Conservation (phyloP, 768 basidiomycete genomes). For the Royoungia palumana region DNA sequence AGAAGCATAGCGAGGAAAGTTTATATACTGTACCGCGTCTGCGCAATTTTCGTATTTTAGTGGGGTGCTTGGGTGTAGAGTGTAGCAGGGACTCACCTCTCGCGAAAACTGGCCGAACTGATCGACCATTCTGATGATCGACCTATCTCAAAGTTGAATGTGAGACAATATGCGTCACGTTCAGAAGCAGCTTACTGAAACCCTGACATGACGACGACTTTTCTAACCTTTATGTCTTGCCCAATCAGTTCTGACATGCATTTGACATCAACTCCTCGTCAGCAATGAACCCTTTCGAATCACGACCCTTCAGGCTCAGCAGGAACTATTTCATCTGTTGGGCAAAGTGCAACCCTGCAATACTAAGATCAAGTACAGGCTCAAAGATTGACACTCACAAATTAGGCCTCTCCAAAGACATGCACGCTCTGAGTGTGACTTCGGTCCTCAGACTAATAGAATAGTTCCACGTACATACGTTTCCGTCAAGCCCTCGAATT, state of each 20-base stretch:
- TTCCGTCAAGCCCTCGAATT: conserved; percentile 27
- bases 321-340: conserved; percentile 2
- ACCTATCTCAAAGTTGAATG: conserved; percentile 24
- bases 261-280: conserved; percentile 24
- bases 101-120: conserved; percentile 38
- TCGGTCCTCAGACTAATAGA: too few relatives aligned
- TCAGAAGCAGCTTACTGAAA: conserved; percentile 21
- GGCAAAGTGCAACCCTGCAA: not conserved
- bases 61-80: too few relatives aligned
- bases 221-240: conserved; percentile 27
- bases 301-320: conserved; percentile 16
- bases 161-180: not conserved
- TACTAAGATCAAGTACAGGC: too few relatives aligned
- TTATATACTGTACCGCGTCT: conserved; percentile 46
- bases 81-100: too few relatives aligned
- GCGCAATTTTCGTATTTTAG: not conserved
- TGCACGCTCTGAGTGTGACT: conserved; percentile 21
- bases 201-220: conserved; percentile 22
- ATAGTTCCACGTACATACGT: conserved; percentile 13
- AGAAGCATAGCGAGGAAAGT: not conserved
- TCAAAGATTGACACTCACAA: not conserved
- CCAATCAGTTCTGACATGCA: conserved; percentile 26
- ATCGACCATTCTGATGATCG: conserved; percentile 49
- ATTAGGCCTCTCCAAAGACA: conserved; percentile 9
- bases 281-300: conserved; percentile 8